Evolutionary conservation across 2,329 filamentous ascomycete species (phyloP).

Genomic region (Phialophora macrospora): DNA sequence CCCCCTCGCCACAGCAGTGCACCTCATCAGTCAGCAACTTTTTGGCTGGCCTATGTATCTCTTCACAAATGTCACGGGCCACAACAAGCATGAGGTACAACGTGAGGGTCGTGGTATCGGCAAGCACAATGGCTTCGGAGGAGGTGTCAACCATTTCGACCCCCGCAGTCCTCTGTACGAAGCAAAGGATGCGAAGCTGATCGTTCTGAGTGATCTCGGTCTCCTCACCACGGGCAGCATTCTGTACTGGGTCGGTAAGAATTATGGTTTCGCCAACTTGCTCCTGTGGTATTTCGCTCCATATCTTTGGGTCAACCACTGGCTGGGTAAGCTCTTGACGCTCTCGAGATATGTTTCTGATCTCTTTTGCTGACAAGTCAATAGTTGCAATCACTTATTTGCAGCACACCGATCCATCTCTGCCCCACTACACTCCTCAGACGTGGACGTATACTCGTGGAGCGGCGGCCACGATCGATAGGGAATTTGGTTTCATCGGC

Average conservation of each 20-base stretch:
- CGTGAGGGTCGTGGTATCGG: conserved; percentile 90
- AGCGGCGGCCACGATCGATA: conserved; percentile 93
- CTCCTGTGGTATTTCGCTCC: conserved; percentile 93
- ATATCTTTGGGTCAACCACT: conserved; percentile 98
- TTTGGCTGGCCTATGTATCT: conserved; percentile 94
- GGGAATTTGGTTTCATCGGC: conserved; percentile 95
- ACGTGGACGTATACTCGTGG: conserved; percentile 94
- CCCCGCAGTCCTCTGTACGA: conserved; percentile 89
- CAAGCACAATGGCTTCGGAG: conserved; percentile 80
- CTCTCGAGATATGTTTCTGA: background rate
- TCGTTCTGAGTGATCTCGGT: conserved; percentile 85
- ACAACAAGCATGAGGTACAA: conserved; percentile 92
- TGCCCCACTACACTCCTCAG: conserved; percentile 86
- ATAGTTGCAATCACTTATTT: conserved; percentile 94
- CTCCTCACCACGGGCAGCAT: conserved; percentile 65
- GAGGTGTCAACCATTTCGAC: conserved; percentile 93
- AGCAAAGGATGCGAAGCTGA: conserved; percentile 84
- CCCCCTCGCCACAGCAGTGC: conserved; percentile 75
- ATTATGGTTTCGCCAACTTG: conserved; percentile 83
- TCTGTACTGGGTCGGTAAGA: conserved; percentile 73
- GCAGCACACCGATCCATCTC: conserved; percentile 92
- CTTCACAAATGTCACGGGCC: conserved; percentile 88
- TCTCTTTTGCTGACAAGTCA: conserved; percentile 29
- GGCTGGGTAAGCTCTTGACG: conserved; percentile 74
- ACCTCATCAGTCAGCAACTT: conserved; percentile 83